Evolutionary conservation across 2,329 filamentous ascomycete genomes (phyloP).

Genomic region (Venturia carpophila): DNA sequence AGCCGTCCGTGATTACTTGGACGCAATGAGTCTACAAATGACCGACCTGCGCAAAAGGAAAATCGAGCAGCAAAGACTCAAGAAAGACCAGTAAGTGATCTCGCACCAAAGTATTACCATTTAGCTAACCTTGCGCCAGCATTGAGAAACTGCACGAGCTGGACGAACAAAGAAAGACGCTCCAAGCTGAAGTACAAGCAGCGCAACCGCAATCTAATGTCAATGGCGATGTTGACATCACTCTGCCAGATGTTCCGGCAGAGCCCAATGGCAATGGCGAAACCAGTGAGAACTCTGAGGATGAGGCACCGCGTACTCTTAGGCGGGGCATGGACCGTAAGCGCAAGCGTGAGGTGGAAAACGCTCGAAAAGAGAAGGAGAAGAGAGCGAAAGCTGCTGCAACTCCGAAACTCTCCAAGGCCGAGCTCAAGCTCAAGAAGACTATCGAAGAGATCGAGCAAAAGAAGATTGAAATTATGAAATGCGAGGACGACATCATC

Average conservation of each 20-base stretch:
- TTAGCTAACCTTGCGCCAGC: conserved; percentile 35
- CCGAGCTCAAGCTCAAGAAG: conserved; percentile 82
- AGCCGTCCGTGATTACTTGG: conserved; percentile 78
- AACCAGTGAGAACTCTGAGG: conserved; percentile 56
- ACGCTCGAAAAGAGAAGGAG: conserved; percentile 56
- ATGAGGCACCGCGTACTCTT: conserved; percentile 54
- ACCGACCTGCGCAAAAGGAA: conserved; percentile 91
- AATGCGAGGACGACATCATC: conserved; percentile 78
- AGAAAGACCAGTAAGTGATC: conserved; percentile 50
- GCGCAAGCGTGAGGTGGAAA: conserved; percentile 61
- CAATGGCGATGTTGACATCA: conserved; percentile 45
- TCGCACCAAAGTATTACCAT: background rate
- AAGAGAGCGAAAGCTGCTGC: conserved; percentile 54
- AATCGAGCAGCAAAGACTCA: conserved; percentile 79
- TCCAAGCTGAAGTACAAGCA: conserved; percentile 65
- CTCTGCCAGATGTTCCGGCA: conserved; percentile 58
- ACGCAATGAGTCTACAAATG: conserved; percentile 89
- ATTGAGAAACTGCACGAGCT: conserved; percentile 62
- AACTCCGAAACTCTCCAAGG: conserved; percentile 52
- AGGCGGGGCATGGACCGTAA: conserved; percentile 53
- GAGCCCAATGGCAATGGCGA: conserved; percentile 49
- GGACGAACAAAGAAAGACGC: conserved; percentile 64
- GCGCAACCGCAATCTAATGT: conserved; percentile 48
- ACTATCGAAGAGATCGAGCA: conserved; percentile 83
- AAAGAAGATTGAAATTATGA: conserved; percentile 69